These are phyloP conservation scores for Yamadazyma siamensis DNA, from an alignment of 1,139 yeast genomes.

Conservation along the genomic window DNA sequence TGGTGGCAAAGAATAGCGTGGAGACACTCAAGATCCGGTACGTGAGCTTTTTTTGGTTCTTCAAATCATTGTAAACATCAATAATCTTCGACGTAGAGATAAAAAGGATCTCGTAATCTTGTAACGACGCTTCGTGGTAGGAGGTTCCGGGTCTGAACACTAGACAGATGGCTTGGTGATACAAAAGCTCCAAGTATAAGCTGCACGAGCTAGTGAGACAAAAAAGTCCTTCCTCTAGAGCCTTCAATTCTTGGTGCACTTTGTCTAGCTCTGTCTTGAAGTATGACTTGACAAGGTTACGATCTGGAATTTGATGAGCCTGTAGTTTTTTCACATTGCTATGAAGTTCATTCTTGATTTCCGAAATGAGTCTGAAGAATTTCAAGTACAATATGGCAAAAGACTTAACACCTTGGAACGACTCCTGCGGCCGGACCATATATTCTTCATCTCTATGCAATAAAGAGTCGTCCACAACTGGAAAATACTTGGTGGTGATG, in stretches of 20 bases:
- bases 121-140: background rate
- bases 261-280: background rate
- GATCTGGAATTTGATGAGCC: background rate
- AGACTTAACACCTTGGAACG: background rate
- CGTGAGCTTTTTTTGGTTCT: background rate
- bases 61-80: background rate
- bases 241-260: background rate
- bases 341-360: background rate
- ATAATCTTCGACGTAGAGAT: background rate
- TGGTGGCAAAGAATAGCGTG: background rate
- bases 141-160: background rate
- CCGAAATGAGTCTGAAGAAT: background rate
- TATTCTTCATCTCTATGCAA: no score
- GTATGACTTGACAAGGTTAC: no score
- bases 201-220: no score
- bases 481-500: background rate
- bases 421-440: background rate
- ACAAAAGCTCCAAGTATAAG: background rate
- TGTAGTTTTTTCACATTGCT: background rate
- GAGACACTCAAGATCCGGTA: background rate
- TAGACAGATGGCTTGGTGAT: background rate
- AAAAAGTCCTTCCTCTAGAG: background rate
- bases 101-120: background rate
- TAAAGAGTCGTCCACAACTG: background rate
- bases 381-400: background rate